Conservation (phyloP, 768 basidiomycete species). For the Tephrocybe sp. region DNA sequence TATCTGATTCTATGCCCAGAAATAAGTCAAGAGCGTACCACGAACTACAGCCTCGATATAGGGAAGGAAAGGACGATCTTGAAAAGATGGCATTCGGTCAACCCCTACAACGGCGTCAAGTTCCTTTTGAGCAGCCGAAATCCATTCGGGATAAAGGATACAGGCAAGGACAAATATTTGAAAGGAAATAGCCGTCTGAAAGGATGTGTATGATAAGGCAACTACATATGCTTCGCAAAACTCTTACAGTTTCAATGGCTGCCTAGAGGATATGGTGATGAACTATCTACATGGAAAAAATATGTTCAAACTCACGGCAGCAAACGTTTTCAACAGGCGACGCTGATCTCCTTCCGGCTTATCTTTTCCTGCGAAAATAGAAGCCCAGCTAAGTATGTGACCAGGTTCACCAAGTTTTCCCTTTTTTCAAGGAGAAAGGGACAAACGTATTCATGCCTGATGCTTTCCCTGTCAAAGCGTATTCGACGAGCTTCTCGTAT, state of each 20-base stretch:
- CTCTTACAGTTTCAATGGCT: not conserved
- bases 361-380: not conserved
- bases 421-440: not conserved
- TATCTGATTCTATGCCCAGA: not conserved
- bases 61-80: not conserved
- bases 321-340: not conserved
- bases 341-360: not conserved
- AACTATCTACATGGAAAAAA: not conserved
- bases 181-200: not conserved
- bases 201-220: not conserved
- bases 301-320: not conserved
- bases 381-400: not conserved
- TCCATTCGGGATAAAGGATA: not conserved
- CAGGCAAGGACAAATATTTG: not conserved
- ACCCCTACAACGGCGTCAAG: not conserved
- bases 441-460: not conserved
- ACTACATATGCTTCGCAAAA: not conserved
- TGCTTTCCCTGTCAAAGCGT: not conserved
- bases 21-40: not conserved
- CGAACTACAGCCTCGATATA: not conserved
- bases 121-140: not conserved
- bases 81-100: not conserved
- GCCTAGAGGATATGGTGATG: not conserved
- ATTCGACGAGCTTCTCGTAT: not conserved
- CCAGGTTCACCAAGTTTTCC: not conserved